Conservation (phyloP, 768 basidiomycete genomes). For the Xanthoconium purpureum region DNA sequence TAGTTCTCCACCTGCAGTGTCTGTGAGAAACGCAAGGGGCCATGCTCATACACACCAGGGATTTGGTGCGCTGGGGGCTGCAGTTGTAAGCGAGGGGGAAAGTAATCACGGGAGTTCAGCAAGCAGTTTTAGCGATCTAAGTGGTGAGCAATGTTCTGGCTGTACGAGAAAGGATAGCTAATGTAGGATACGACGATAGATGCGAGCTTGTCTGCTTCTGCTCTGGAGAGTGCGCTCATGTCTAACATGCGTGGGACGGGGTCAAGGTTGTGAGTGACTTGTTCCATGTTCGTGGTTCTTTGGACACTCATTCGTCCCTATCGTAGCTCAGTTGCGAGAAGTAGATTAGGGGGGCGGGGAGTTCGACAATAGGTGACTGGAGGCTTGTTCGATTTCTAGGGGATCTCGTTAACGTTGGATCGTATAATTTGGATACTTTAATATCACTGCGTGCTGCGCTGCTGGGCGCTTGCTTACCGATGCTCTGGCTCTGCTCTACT, state of each 20-base stretch:
- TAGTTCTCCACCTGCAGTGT: constrained; percentile 58
- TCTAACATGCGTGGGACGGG: constrained; percentile 68
- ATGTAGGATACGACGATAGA: constrained; percentile 37
- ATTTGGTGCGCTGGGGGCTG: constrained; percentile 38
- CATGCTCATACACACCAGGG: constrained; percentile 48
- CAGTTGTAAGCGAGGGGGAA: constrained; percentile 49
- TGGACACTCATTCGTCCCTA: not conserved
- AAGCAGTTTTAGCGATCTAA: constrained; percentile 84
- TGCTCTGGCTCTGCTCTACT: constrained; percentile 15
- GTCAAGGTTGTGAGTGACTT: constrained; percentile 62
- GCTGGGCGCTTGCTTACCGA: constrained; percentile 11
- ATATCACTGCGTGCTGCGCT: constrained; percentile 3
- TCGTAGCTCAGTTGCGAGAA: constrained; percentile 36
- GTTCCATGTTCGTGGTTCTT: not conserved
- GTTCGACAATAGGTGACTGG: constrained; percentile 23
- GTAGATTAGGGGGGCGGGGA: constrained; percentile 28
- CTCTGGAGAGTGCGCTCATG: constrained; percentile 73
- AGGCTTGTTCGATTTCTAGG: not conserved
- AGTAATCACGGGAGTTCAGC: constrained; percentile 71
- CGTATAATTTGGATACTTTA: constrained; percentile 1
- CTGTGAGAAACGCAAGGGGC: constrained; percentile 52
- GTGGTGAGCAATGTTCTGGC: constrained; percentile 48
- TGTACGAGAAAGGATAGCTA: not conserved
- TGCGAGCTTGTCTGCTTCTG: constrained; percentile 73
- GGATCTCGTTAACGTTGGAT: not conserved